Evolutionary conservation across 441 rosid genomes (phyloP), one percentile per base, ranked within the genome.

Genomic region (Croton laevigatus): DNA sequence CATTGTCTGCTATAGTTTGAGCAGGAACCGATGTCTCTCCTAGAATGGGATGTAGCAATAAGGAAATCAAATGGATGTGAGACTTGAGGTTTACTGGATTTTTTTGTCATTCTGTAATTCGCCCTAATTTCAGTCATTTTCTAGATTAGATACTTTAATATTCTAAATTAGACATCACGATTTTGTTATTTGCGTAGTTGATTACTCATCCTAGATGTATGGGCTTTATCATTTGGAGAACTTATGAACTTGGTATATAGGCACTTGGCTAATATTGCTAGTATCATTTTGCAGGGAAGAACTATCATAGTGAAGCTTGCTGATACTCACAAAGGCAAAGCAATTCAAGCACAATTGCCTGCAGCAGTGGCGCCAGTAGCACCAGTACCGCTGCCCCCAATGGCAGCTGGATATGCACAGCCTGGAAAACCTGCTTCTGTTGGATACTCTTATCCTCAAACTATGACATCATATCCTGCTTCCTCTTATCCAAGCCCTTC

Each of bases 221-320:
- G 19, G 59, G 16, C 32, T 52, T 3, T 66, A 36, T 40, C 45
- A 62, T 42, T 40, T 22, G 45, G 22, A 66, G 22, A 14, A n/a
- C 16, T 63, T 62, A 32, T 38, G 44, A 49, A 12, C 34, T 0
- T 53, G 23, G 46, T 46, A 34, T 8, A 49, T 34, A 2, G 42
- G 1, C 42, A 19, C 9, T 46, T 16, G 37, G 1, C 36, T 5
- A 13, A 65, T 11, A 10, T 55, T 19, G 34, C 0, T 23, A 13
- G 6, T 17, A 8, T n/a, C 17, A 10, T 6, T 3, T 64, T 71
- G 66, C 83, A 86, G 90, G 88, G 85, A 4, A 70, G 85, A 73
- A 73, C 71, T 13, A 32, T 88, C 60, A 81, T 57, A 51, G 92
- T 86, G 72, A 86, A 88, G 76, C 80, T 78, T 69, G 92, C 90